Evolutionary conservation across 768 basidiomycete genomes (phyloP).

Genomic region (Hygrophorus russula): DNA sequence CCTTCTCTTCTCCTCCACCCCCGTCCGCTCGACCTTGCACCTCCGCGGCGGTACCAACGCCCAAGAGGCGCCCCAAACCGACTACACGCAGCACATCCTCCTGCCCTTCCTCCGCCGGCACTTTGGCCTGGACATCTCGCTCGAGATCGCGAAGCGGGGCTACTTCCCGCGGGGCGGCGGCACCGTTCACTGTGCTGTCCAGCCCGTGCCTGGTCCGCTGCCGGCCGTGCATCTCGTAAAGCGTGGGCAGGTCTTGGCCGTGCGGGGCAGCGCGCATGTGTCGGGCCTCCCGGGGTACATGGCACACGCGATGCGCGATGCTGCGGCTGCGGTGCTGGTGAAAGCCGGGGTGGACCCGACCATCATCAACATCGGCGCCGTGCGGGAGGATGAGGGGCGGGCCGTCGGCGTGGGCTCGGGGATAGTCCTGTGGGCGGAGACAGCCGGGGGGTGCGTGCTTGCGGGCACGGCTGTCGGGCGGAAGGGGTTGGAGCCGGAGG

Average conservation of each 20-base stretch:
- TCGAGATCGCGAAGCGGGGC: slow-evolving; percentile 47
- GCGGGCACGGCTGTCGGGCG: slow-evolving; percentile 59
- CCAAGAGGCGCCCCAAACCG: slow-evolving; percentile 59
- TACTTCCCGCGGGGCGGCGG: slow-evolving; percentile 73
- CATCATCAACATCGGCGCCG: slow-evolving; percentile 28
- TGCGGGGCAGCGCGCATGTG: slow-evolving; percentile 53
- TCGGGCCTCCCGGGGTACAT: slow-evolving; percentile 50
- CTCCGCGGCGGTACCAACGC: slow-evolving; percentile 71
- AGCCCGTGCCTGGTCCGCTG: slow-evolving; percentile 1
- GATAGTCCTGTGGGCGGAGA: slow-evolving; percentile 66
- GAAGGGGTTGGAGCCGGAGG: slow-evolving; percentile 31
- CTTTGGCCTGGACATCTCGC: slow-evolving; percentile 34
- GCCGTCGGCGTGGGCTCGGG: slow-evolving; percentile 59
- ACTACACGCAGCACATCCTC: slow-evolving; percentile 56
- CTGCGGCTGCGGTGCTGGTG: slow-evolving; percentile 35
- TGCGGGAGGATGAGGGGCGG: slow-evolving; percentile 31
- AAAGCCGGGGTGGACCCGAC: slow-evolving; percentile 18
- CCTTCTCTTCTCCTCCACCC: slow-evolving; percentile 39
- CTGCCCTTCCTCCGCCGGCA: slow-evolving; percentile 56
- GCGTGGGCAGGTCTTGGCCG: slow-evolving; percentile 38
- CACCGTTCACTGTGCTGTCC: slow-evolving; percentile 23
- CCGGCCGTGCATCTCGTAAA: slow-evolving; percentile 29
- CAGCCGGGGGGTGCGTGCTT: slow-evolving; percentile 53
- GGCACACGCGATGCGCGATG: slow-evolving; percentile 44
- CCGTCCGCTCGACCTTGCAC: slow-evolving; percentile 32